A percentile compares a stretch with the other conserved stretches of the same genome.
Evolutionary conservation across 106 monocot species (phyloP).

Genomic region (Allium sativum): DNA sequence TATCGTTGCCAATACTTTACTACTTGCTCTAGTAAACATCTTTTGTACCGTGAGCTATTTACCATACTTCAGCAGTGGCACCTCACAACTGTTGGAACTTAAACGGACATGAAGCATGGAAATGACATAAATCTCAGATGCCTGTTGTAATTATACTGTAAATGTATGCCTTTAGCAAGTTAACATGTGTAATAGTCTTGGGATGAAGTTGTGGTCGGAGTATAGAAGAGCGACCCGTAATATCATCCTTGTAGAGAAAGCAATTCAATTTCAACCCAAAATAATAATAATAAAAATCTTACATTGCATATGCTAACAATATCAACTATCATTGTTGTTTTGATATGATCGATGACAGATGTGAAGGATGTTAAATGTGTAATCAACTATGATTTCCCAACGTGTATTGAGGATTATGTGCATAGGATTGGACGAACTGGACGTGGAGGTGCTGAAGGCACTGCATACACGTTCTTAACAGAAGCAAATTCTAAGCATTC

Average conservation of each 20-base stretch:
- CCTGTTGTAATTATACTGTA: neutral
- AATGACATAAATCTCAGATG: neutral
- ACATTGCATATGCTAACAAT: too few relatives aligned
- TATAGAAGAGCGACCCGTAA: neutral
- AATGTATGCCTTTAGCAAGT: too few relatives aligned
- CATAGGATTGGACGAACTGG: constrained; percentile 97
- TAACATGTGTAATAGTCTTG: too few relatives aligned
- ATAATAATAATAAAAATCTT: too few relatives aligned
- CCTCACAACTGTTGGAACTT: constrained; percentile 24
- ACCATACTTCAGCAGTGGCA: constrained; percentile 11
- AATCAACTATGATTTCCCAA: constrained; percentile 95
- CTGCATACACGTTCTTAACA: constrained; percentile 77
- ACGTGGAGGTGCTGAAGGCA: constrained; percentile 90
- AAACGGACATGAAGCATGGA: constrained; percentile 21
- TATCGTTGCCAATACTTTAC: constrained; percentile 42
- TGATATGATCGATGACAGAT: constrained; percentile 45
- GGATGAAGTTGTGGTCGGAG: neutral
- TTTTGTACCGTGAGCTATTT: constrained; percentile 1
- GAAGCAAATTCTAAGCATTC: constrained; percentile 54
- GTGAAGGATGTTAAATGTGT: constrained; percentile 99
- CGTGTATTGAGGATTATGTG: constrained; percentile 90
- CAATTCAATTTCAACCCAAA: too few relatives aligned
- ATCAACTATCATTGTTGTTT: neutral
- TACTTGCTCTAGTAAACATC: constrained; percentile 10
- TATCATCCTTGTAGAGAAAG: constrained; percentile 9